Base-by-base conservation (phyloP, 2,329 filamentous ascomycete species). In the Fusarium foetens region DNA sequence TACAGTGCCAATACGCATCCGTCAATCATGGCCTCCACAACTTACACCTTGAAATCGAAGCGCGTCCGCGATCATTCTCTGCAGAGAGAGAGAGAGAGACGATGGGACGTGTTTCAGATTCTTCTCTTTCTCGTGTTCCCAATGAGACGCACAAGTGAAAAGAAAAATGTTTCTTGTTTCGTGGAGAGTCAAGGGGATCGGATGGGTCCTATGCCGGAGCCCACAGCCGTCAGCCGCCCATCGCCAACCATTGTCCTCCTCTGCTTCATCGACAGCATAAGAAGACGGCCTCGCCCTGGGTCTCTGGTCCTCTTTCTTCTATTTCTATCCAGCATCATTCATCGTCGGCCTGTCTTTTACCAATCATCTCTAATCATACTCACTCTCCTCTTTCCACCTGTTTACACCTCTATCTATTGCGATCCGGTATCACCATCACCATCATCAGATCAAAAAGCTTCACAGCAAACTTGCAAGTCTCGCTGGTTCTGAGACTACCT, bases 261-360 rank as follows among this genome's bases (percentile, higher is more conserved):
- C 36, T 63, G 62, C 43, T 59, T 51, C 63, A 55, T 63, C 59
- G 31, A 63, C 62, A 75, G 63, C 73, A 76, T 76, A 76, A 76
- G 75, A 76, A 76, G 75, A 75, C 67, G 75, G 75, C 75, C 75
- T 77, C 75, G 49, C 71, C 75, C 75, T 76, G 71, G 75, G 74
- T 75, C 75, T 67, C 63, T 72, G 43, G 36, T 45, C 27, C 59
- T 38, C 43, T 53, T 57, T 51, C n/a, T n/a, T 25, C 48, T 35
- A 35, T 25, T 68, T 43, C 48, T 29, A 29, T 39, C 49, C 49
- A 39, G 49, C 19, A 53, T 39, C 33, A 31, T 64, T 71, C 72
- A 70, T 76, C 69, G 48, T 70, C 72, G 72, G 70, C 65, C 75
- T 76, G 73, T 75, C 70, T 73, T 68, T 77, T 69, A 63, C 67